Evolutionary conservation across 805 yeast species (phyloP).

Genomic region (Lipomyces chichibuensis): DNA sequence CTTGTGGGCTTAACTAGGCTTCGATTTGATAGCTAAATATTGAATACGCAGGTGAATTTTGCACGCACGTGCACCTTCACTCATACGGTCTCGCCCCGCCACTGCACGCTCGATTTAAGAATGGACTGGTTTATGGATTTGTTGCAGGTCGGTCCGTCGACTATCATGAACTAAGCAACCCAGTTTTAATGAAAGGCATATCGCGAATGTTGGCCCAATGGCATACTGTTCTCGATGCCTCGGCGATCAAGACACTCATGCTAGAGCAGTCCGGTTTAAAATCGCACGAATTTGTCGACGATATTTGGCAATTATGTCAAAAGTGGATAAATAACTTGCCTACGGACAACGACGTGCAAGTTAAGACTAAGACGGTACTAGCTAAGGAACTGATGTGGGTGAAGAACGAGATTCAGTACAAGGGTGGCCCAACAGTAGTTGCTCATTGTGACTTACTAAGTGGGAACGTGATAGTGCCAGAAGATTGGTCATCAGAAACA

Average conservation of each 20-base stretch:
- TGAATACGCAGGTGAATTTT: conserved; percentile 53
- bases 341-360: conserved; percentile 42
- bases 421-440: conserved; percentile 58
- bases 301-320: conserved; percentile 62
- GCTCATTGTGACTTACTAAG: conserved; percentile 73
- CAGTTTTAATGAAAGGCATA: conserved; percentile 56
- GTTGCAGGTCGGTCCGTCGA: conserved; percentile 65
- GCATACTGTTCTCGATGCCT: conserved; percentile 58
- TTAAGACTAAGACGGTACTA: conserved; percentile 49
- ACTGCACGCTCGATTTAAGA: conserved; percentile 66
- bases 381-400: conserved; percentile 61
- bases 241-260: conserved; percentile 49
- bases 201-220: conserved; percentile 71
- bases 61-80: conserved; percentile 66
- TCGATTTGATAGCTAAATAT: background rate
- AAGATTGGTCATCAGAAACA: conserved; percentile 40
- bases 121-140: conserved; percentile 73
- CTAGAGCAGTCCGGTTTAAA: conserved; percentile 44
- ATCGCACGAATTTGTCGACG: conserved; percentile 46
- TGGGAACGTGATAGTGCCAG: conserved; percentile 72
- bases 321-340: conserved; percentile 71
- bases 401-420: conserved; percentile 45
- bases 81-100: conserved; percentile 68
- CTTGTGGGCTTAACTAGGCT: background rate
- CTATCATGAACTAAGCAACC: conserved; percentile 56